Evolutionary conservation across 371 early-diverging fungal species (phyloP).

Genomic region (Rhizopus arrhizus): DNA sequence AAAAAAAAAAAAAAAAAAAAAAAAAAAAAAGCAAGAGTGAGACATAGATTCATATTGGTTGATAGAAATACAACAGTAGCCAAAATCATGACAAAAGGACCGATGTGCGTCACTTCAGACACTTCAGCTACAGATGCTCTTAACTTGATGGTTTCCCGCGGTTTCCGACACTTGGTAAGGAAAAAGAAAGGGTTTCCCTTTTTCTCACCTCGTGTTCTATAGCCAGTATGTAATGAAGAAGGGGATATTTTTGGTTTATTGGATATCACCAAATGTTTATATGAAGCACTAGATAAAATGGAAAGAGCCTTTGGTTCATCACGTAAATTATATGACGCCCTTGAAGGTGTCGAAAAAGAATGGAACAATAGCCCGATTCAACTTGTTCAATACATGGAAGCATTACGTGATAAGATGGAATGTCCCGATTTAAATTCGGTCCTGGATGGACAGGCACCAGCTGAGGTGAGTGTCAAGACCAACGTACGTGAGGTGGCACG

Average conservation of each 20-base stretch:
- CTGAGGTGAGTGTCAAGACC: constrained; percentile 75
- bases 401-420: constrained; percentile 73
- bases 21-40: background rate
- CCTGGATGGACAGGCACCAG: constrained; percentile 57
- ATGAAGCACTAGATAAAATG: constrained; percentile 94
- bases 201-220: background rate
- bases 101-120: constrained; percentile 84
- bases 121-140: constrained; percentile 88
- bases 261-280: constrained; percentile 95
- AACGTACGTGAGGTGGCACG: constrained; percentile 85
- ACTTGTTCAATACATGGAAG: constrained; percentile 51
- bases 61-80: constrained; percentile 60
- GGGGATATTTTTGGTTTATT: constrained; percentile 91
- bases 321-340: constrained; percentile 83
- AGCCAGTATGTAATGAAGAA: constrained; percentile 91
- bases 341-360: constrained; percentile 92
- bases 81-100: constrained; percentile 90
- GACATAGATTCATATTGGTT: too few relatives aligned
- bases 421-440: constrained; percentile 84
- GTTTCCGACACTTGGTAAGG: constrained; percentile 89
- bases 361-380: constrained; percentile 58
- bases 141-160: constrained; percentile 90
- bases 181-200: constrained; percentile 3
- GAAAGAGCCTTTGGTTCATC: constrained; percentile 91
- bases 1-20: too few relatives aligned